phyloP scores from a whole-genome alignment of 2,329 filamentous ascomycete species.

The Ascochyta rabiei region DNA sequence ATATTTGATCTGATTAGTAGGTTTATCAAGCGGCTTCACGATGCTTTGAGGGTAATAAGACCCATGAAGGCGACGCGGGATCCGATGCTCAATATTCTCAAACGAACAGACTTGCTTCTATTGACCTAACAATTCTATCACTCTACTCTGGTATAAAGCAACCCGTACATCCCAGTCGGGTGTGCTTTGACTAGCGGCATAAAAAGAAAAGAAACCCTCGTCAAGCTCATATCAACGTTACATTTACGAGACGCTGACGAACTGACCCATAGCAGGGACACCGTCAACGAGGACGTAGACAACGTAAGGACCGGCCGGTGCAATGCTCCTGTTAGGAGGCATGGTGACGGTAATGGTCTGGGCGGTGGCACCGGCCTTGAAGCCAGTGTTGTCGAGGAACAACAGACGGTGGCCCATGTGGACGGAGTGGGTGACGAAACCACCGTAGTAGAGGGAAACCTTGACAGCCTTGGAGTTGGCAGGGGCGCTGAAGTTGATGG shows the following conservation, averaged over 20 bases:
- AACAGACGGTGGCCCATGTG: constrained; percentile 68
- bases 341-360: constrained; percentile 60
- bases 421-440: constrained; percentile 65
- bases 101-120: constrained; percentile 5
- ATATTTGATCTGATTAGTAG: no score
- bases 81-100: not conserved
- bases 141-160: constrained; percentile 7
- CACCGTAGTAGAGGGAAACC: constrained; percentile 63
- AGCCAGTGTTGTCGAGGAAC: constrained; percentile 59
- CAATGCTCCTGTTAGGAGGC: constrained; percentile 62
- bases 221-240: not conserved
- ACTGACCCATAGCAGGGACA: constrained; percentile 59
- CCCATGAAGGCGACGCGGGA: not conserved
- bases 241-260: constrained; percentile 52
- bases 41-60: not conserved
- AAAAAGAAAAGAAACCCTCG: constrained; percentile 5
- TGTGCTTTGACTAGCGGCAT: constrained; percentile 6
- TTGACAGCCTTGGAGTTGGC: constrained; percentile 53
- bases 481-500: constrained; percentile 55
- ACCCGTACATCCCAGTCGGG: not conserved
- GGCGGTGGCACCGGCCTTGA: constrained; percentile 47
- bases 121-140: constrained; percentile 3
- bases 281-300: constrained; percentile 64
- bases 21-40: no score
- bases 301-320: constrained; percentile 66